phyloP scores from a whole-genome alignment of 495 filamentous ascomycete genomes.

The Massariosphaeria phaeospora region DNA sequence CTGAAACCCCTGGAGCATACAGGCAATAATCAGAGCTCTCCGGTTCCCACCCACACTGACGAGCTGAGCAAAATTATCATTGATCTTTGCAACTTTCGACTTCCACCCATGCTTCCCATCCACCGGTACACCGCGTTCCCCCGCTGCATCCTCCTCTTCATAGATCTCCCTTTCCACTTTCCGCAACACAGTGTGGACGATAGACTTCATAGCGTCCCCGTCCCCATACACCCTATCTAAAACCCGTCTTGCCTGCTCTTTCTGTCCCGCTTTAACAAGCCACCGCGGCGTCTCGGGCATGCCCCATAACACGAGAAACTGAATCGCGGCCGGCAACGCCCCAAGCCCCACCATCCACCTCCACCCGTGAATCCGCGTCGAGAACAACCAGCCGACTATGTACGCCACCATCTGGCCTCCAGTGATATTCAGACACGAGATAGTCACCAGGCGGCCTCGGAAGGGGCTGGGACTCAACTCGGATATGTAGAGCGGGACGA shows the following conservation, averaged over 20 bases:
- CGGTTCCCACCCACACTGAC: conserved; percentile 49
- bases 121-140: conserved; percentile 34
- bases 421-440: conserved; percentile 76
- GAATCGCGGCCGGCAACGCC: conserved; percentile 67
- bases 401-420: conserved; percentile 84
- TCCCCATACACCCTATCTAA: conserved; percentile 60
- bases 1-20: conserved; percentile 80
- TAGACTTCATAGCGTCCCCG: conserved; percentile 30
- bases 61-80: conserved; percentile 42
- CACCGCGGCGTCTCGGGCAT: conserved; percentile 87
- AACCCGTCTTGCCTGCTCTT: conserved; percentile 55
- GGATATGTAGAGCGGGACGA: conserved; percentile 75
- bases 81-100: conserved; percentile 10
- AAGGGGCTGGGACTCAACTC: conserved; percentile 73
- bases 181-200: conserved; percentile 55
- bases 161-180: conserved; percentile 64
- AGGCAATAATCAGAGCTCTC: conserved; percentile 75
- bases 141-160: conserved; percentile 55
- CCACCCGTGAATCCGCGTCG: conserved; percentile 64
- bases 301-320: conserved; percentile 57
- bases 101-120: conserved; percentile 22
- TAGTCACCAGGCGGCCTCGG: conserved; percentile 71
- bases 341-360: conserved; percentile 88
- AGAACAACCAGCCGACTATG: conserved; percentile 63
- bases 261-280: conserved; percentile 65